Conservation (phyloP, 495 filamentous ascomycete genomes). For the Barbatosphaeria neglecta region DNA sequence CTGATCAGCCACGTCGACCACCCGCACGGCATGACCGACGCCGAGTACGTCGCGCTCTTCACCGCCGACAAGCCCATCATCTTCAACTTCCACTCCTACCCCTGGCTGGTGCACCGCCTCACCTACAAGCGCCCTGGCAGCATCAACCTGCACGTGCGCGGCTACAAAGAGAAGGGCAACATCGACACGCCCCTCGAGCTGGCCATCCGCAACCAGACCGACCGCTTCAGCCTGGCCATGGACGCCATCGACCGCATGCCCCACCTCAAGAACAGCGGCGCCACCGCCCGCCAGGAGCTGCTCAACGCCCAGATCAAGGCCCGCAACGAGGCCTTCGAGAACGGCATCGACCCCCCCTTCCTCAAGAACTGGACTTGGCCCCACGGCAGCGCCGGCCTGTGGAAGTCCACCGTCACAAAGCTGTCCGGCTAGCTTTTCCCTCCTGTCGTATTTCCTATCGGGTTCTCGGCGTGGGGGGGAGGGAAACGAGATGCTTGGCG, state of each 20-base stretch:
- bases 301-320: constrained; percentile 46
- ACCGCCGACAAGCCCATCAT: constrained; percentile 56
- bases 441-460: no score
- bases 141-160: constrained; percentile 57
- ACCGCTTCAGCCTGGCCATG: constrained; percentile 60
- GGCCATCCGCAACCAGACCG: constrained; percentile 58
- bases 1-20: constrained; percentile 53
- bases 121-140: constrained; percentile 55
- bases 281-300: constrained; percentile 47
- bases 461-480: no score
- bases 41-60: constrained; percentile 52
- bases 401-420: constrained; percentile 13
- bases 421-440: no score
- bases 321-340: constrained; percentile 47
- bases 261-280: constrained; percentile 43
- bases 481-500: no score
- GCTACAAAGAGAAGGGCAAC: constrained; percentile 67
- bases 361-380: constrained; percentile 57
- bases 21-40: constrained; percentile 53
- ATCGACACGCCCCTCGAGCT: constrained; percentile 67
- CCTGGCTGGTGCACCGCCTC: constrained; percentile 61
- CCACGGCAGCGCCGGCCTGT: constrained; percentile 15
- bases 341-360: constrained; percentile 53
- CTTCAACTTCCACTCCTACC: constrained; percentile 73
- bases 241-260: constrained; percentile 57